Evolutionary conservation across 2,329 filamentous ascomycete species (phyloP).

Genomic region (Graphium sp.): DNA sequence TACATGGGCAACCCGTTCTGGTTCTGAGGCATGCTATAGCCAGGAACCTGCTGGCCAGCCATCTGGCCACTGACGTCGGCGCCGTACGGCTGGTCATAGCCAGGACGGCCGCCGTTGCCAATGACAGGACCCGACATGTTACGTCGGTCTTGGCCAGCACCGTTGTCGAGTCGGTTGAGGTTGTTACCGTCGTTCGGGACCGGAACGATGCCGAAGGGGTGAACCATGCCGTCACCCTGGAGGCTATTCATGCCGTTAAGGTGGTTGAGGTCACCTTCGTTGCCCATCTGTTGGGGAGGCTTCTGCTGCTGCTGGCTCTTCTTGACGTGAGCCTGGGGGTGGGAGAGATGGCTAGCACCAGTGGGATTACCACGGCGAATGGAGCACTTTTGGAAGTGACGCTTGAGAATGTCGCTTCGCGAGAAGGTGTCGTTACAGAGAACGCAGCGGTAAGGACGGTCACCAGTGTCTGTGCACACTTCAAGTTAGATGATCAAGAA

Average conservation of each 20-base stretch:
- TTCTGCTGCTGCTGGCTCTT: conserved; percentile 50
- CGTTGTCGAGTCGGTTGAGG: conserved; percentile 39
- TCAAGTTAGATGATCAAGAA: conserved; percentile 10
- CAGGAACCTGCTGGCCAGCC: conserved; percentile 46
- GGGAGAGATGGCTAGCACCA: conserved; percentile 83
- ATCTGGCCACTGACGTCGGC: conserved; percentile 43
- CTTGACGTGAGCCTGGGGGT: conserved; percentile 79
- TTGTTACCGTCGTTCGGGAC: conserved; percentile 41
- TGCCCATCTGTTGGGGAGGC: conserved; percentile 26
- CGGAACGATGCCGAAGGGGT: conserved; percentile 31
- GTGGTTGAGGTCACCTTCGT: conserved; percentile 38
- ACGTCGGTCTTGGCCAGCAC: conserved; percentile 37
- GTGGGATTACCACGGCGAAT: conserved; percentile 91
- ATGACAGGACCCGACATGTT: conserved; percentile 34
- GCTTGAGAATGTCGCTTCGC: conserved; percentile 93
- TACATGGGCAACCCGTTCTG: conserved; percentile 51
- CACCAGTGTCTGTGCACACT: conserved; percentile 70
- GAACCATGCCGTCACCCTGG: conserved; percentile 37
- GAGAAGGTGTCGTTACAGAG: conserved; percentile 97
- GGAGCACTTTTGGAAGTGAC: conserved; percentile 98
- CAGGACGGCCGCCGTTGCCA: conserved; percentile 22
- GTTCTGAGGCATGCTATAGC: conserved; percentile 44
- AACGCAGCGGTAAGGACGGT: conserved; percentile 95
- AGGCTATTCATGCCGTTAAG: conserved; percentile 45
- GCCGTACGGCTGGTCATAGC: conserved; percentile 37